Evolutionary conservation across 176 grass and related monocot species (phyloP).

Genomic region (Bonia amplexicaulis): DNA sequence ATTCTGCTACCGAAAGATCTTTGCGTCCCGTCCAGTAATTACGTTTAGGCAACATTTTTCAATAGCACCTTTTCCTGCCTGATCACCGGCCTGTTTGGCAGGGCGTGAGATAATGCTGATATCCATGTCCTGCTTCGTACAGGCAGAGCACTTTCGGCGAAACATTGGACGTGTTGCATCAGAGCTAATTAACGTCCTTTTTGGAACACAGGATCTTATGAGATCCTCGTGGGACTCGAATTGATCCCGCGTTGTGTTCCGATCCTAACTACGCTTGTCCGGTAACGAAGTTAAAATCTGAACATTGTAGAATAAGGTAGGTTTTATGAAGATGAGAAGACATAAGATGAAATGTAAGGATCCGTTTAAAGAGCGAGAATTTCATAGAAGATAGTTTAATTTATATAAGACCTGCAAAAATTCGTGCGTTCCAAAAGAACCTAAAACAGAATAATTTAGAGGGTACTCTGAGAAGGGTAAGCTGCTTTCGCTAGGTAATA

Average conservation of each 20-base stretch:
- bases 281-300: neutral
- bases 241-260: neutral
- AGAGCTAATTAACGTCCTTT: too few species aligned
- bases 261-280: neutral
- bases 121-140: neutral
- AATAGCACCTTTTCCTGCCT: neutral
- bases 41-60: neutral
- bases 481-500: too few species aligned
- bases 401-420: too few species aligned
- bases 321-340: neutral
- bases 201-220: neutral
- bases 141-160: too few species aligned
- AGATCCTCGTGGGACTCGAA: neutral
- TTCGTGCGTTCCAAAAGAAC: too few species aligned
- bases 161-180: too few species aligned
- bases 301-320: neutral
- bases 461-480: too few species aligned
- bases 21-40: neutral
- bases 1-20: neutral
- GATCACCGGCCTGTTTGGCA: neutral
- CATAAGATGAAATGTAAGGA: neutral
- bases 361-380: rapidly evolving
- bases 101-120: neutral
- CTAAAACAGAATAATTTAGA: too few species aligned
- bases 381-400: neutral